Base-by-base conservation (phyloP, 192 early-diverging fungal genomes). In the Podila verticillata region DNA sequence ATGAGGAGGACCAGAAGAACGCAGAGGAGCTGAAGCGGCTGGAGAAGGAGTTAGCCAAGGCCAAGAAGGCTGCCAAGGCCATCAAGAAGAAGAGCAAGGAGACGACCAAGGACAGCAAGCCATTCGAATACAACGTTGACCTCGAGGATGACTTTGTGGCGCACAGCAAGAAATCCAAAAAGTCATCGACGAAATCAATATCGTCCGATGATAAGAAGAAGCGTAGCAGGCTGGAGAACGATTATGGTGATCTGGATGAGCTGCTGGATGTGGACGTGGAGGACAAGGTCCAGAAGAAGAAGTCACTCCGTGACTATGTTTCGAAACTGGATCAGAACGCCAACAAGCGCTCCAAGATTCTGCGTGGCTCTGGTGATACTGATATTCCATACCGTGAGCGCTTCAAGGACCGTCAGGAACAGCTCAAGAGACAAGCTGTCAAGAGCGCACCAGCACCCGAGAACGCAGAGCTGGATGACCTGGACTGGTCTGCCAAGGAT, bases 371-470 rank as follows among this genome's bases (percentile, higher is more conserved):
- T n/a, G 95, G 94, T 67, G 95, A 96, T 81, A 73, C 85, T 22
- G 95, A 96, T 85, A 81, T 97, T 57, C 94, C 95, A 44, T 94
- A 95, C 84, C 92, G 89, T 66, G 88, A 93, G 57, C 79, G 84
- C 61, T 68, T 70, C 35, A 82, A 85, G 49, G 71, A 85, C 32
- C 73, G 83, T 10, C 71, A 81, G 48, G 71, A 75, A 56, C 72
- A 84, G 30, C 35, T 63, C 24, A 70, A 71, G 59, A 66, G 78
- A 73, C 68, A 82, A 58, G 66, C 71, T 12, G 74, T 72, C 56
- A 84, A 77, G 74, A 82, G 72, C 63, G 85, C 85, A 7, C 73
- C 81, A 26, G 83, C 85, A 61, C 84, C 82, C 22, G 81, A 82
- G 57, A 86, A 85, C 48, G 74, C 85, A 4, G 87, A 87, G 44